Base-by-base conservation (phyloP, 371 early-diverging fungal genomes). In the Nematocida sp. region DNA sequence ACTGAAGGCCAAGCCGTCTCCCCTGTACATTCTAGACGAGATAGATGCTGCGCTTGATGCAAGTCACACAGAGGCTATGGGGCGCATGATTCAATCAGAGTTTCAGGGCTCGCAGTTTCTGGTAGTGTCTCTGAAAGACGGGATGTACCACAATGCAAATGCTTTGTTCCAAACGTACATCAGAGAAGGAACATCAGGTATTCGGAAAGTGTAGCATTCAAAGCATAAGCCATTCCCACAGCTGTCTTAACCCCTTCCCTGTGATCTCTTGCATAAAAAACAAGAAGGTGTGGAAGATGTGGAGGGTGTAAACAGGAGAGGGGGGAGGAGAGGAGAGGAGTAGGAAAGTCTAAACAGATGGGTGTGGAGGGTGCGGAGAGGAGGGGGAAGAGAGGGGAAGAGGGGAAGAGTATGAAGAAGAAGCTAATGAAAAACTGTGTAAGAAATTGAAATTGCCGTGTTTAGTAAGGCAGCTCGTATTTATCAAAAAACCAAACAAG, bases 11-110 rank as follows among this genome's bases (percentile, higher is more conserved):
- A 95, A 93, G 80, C 96, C 98, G 2, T 95, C 97, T 0, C 97
- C 98, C 1, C 94, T 99, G 92, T 99, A 98, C 83, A 93, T 98
- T 82, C 86, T 99, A 51, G 99, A 99, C 85, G 99, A 99, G 83
- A 91, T 99, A 0, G 99, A 99, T 85, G 91, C 96, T 2, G 99
- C 99, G 1, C 86, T 99, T 46, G 99, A 99, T 86, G 83, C 94
- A 40, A 91, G 90, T 2, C 96, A 96, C 80, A 98, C 98, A 3
- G 95, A 97, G 80, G 92, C 93, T 74, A 97, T 99, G 81, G 99
- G 99, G 1, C 90, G 91, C 67, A 86, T 99, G 41, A 86, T 96
- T 63, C 87, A 89, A 50, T 91, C 89, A 2, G 85, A 98, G 46
- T 98, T 98, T 85, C 90, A 89, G 66, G 92, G 90, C 19, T 90